Evolutionary conservation across 306 rosid species (phyloP), one percentile per base, ranked within the genome.

Genomic region (Cyclanthera cordifolia): DNA sequence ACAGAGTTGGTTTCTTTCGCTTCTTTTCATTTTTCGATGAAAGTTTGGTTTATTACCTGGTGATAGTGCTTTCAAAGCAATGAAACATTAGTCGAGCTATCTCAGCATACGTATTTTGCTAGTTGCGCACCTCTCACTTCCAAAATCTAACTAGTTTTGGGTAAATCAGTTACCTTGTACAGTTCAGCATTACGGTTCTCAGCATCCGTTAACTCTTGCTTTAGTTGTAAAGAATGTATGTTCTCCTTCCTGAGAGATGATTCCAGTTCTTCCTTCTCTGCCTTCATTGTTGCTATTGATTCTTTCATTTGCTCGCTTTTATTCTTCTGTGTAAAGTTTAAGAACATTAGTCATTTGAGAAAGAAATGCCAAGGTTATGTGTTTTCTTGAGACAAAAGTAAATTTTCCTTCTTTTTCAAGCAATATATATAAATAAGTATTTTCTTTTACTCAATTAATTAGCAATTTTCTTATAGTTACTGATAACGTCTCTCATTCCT

Each of bases 181-280:
- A 91, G 92, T 52, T 91, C 96, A 24, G 90, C 52, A 61, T 82
- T 87, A 54, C 92, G 87, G 72, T 82, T 72, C 81, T 89, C 92
- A 1, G 89, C 87, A 48, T 87, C 96, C 11, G 74, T 72, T 76
- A 91, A 69, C 65, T 89, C 96, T 88, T 91, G 92, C 80, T 84
- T 91, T 61, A 91, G 80, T 74, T 89, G 90, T 66, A 85, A 78
- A 79, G 84, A 54, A 46, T 78, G 87, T 67, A 76, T 67, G 77
- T 76, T 91, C 82, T 87, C 97, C 77, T 84, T 85, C 72, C 75
- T 66, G 58, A 91, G 87, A 41, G 82, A 82, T 68, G 87, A 89
- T 75, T 89, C 96, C 73, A 89, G 66, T 79, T 87, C 96, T 77
- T 87, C 90, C 82, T 79, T 91, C 77, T 88, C 90, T 21, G 85